Evolutionary conservation across 192 early-diverging fungal genomes (phyloP), one percentile per base, ranked within the genome.

Genomic region (Oehlia diaphana): DNA sequence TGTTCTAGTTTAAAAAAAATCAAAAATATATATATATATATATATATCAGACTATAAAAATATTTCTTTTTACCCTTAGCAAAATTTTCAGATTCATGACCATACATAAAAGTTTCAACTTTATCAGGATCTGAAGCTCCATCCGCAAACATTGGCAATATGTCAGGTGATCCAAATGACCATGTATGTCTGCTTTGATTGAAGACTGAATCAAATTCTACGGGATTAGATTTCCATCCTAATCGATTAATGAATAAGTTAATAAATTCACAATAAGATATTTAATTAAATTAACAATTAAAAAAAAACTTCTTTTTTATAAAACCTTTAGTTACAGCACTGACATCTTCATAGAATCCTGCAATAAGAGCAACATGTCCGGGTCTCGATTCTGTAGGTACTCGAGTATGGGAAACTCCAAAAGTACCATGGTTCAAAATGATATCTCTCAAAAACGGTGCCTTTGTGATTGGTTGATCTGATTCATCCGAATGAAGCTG

Each of bases 361-460:
- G 96, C 97, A 87, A 98, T 97, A 42, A 97, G 89, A 28, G 97
- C 97, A n/a, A 98, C 96, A 82, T 98, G 97, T 9, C 97, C 96
- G 33, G 97, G 97, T 16, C 97, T 88, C 71, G 94, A 95, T 87
- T 98, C 97, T 39, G 97, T 98, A 28, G 97, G 97, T 33, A 98
- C 96, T 39, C 94, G 92, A 9, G 97, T 98, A 80, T 95, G 94
- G 47, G 93, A 94, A 26, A 95, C 90, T 35, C 94, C 94, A 92
- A 93, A 95, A 7, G 92, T 86, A 23, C 89, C 93, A 76, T 90
- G 82, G 9, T 87, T 89, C 63, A 86, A 84, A 74, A 93, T 70
- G 68, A 91, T 86, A 58, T 84, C 66, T 37, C 92, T 84, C 62
- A 91, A 77, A 71, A 81, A 89, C 2, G 87, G 90, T 35, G 93